Percentiles rank a stretch among this genome's conserved stretches.
These are phyloP conservation scores for Fonsecaea erecta DNA, from an alignment of 2,329 filamentous ascomycete genomes.

Conservation along the genomic window DNA sequence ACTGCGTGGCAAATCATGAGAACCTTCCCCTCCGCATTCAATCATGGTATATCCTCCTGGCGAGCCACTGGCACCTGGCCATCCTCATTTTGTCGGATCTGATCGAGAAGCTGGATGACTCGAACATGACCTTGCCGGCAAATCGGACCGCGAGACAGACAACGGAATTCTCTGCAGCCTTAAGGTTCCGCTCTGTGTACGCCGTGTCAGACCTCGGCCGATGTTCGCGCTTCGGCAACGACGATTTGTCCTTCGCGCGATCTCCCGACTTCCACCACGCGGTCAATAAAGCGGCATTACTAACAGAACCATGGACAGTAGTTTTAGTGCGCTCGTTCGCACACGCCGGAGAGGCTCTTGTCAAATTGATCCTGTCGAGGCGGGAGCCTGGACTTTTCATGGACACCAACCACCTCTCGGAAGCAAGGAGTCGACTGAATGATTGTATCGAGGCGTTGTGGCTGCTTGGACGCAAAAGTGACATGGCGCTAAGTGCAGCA, in stretches of 20 bases:
- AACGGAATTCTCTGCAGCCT: conserved; percentile 10
- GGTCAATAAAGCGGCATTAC: conserved; percentile 58
- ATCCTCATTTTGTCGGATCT: conserved; percentile 61
- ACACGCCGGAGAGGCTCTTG: conserved; percentile 23
- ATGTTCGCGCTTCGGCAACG: conserved; percentile 16
- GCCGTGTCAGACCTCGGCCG: conserved; percentile 21
- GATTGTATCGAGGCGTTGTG: conserved; percentile 60
- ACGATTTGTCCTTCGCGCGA: conserved; percentile 18
- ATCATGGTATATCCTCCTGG: conserved; percentile 64
- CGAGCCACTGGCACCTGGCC: conserved; percentile 63
- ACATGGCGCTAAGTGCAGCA: conserved; percentile 53
- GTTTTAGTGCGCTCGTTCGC: conserved; percentile 40
- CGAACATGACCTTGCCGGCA: conserved; percentile 34
- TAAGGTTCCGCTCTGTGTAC: conserved; percentile 21
- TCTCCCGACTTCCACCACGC: conserved; percentile 55
- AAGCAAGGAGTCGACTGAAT: conserved; percentile 49
- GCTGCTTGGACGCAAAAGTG: conserved; percentile 61
- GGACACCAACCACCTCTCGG: conserved; percentile 31
- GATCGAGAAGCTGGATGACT: conserved; percentile 56
- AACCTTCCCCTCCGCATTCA: conserved; percentile 59
- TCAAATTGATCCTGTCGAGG: conserved; percentile 16
- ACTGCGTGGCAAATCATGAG: conserved; percentile 57
- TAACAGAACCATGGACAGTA: conserved; percentile 65
- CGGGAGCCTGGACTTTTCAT: conserved; percentile 36
- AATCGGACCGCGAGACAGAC: conserved; percentile 20